Percentiles rank a stretch among this genome's conserved stretches.
These are phyloP conservation scores for Chrysoporthe austroafricana DNA, from an alignment of 2,329 filamentous ascomycete species.

Conservation along the genomic window DNA sequence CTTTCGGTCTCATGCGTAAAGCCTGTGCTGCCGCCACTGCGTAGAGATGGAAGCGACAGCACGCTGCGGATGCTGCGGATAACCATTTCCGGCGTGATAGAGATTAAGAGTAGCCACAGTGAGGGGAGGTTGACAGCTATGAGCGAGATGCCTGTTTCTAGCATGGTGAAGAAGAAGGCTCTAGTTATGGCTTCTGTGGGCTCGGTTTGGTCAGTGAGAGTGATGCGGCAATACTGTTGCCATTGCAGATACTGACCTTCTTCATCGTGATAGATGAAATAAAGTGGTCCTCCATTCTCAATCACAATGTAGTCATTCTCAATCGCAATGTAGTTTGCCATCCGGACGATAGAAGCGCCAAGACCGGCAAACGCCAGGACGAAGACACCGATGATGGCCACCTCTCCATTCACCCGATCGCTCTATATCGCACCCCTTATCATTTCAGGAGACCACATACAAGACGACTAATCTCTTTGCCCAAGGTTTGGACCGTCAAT, in stretches of 20 bases:
- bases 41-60: constrained; percentile 24
- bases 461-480: no score
- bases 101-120: constrained; percentile 25
- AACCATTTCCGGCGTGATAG: constrained; percentile 25
- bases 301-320: constrained; percentile 17
- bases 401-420: no score
- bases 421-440: no score
- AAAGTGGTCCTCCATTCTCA: constrained; percentile 9
- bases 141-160: constrained; percentile 25
- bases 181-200: constrained; percentile 16
- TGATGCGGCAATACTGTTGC: neutral
- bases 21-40: constrained; percentile 11
- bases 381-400: constrained; percentile 26
- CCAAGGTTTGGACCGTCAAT: no score
- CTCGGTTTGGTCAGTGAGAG: neutral
- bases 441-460: no score
- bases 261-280: constrained; percentile 11
- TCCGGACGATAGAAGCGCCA: constrained; percentile 18
- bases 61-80: constrained; percentile 27
- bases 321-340: constrained; percentile 19
- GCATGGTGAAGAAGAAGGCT: constrained; percentile 20
- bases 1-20: no score
- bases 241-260: constrained; percentile 1
- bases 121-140: constrained; percentile 28
- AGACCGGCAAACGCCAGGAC: constrained; percentile 26